phyloP scores from a whole-genome alignment of 306 rosid species.

The Morella rubra region DNA sequence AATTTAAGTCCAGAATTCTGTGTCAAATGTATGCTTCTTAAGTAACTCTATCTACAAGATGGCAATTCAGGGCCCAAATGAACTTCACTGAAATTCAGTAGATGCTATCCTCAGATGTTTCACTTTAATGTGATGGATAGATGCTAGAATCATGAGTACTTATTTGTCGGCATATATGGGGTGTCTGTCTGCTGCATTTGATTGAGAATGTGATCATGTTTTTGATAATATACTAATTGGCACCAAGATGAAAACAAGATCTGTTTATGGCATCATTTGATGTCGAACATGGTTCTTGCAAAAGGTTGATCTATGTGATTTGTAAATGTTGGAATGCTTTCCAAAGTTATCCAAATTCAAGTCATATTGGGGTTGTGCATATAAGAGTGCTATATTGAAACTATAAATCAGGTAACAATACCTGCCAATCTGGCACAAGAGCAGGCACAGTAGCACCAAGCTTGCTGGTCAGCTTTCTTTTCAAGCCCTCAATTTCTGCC shows the following conservation, averaged over 20 bases:
- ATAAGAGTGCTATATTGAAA: background rate
- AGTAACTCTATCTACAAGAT: no score
- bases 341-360: background rate
- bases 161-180: background rate
- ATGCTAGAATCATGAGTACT: background rate
- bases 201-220: background rate
- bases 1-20: no score
- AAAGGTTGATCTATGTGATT: background rate
- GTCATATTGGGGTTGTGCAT: background rate
- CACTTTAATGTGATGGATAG: background rate
- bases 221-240: background rate
- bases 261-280: background rate
- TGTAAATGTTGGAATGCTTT: background rate
- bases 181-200: background rate
- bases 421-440: slow-evolving; percentile 97
- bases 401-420: slow-evolving; percentile 17
- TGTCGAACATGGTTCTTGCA: background rate
- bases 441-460: slow-evolving; percentile 79
- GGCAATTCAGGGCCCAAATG: no score
- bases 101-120: background rate
- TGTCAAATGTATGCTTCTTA: no score
- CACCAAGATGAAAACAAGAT: background rate
- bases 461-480: slow-evolving; percentile 95
- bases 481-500: slow-evolving; percentile 87
- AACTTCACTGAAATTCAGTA: no score